phyloP scores from a whole-genome alignment of 345 rosid species.

The Pseudoturritis turrita region DNA sequence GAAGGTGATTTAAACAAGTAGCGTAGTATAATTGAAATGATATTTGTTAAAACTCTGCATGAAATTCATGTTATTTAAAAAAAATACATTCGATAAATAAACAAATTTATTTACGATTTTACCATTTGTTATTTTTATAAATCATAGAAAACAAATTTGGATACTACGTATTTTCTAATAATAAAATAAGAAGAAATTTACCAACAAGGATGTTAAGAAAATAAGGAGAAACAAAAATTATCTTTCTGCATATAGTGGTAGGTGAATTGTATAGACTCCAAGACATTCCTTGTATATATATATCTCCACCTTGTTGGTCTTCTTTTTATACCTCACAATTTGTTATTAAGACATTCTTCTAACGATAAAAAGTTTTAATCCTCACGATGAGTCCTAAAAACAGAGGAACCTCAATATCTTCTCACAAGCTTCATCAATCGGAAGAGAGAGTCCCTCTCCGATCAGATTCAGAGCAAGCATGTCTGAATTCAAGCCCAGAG shows the following conservation, averaged over 20 bases:
- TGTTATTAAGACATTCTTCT: neutral
- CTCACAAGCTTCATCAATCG: constrained; percentile 8
- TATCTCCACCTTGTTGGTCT: neutral
- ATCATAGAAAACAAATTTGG: too few relatives aligned
- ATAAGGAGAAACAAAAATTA: neutral
- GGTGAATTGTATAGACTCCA: constrained; percentile 7
- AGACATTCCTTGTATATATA: neutral
- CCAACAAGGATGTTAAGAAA: neutral
- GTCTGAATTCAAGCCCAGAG: constrained; percentile 20
- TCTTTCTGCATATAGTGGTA: neutral
- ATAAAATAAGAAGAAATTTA: neutral
- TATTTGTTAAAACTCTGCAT: too few relatives aligned
- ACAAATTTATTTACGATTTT: too few relatives aligned
- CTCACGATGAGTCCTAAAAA: constrained; percentile 17
- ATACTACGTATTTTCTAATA: too few relatives aligned
- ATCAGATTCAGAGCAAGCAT: constrained; percentile 20
- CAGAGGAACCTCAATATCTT: constrained; percentile 16
- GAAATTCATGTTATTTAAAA: too few relatives aligned
- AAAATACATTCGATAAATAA: too few relatives aligned
- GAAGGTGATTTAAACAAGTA: too few relatives aligned
- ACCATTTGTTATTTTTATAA: too few relatives aligned
- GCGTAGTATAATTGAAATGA: too few relatives aligned
- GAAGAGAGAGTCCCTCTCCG: constrained; percentile 33
- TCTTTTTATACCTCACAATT: constrained; percentile 8
- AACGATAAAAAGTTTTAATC: too few relatives aligned